Conservation (phyloP, 345 rosid species). For the Gynandropsis gynandra region DNA sequence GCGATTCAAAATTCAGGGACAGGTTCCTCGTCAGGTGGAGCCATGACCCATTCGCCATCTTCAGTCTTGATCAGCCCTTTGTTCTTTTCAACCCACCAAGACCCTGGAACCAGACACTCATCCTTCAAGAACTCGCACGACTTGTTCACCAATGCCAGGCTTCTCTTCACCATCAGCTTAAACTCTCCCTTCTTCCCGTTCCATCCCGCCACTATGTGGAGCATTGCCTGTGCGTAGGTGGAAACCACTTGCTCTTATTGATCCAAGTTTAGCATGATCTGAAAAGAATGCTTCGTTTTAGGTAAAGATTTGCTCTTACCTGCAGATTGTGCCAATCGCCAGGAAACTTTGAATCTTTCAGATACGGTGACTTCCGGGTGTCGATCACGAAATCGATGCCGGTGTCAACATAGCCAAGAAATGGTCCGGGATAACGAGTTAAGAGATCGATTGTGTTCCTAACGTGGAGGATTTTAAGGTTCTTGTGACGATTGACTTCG, state of each 20-base stretch:
- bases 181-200: conserved; percentile 59
- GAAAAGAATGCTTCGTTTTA: background rate
- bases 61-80: conserved; percentile 54
- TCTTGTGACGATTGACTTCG: conserved; percentile 32
- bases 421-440: conserved; percentile 56
- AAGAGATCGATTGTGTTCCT: conserved; percentile 63
- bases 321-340: conserved; percentile 86
- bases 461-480: conserved; percentile 55
- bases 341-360: conserved; percentile 61
- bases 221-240: conserved; percentile 40
- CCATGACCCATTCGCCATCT: conserved; percentile 61
- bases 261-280: background rate
- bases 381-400: conserved; percentile 57
- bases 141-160: conserved; percentile 79
- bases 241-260: background rate
- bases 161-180: conserved; percentile 62
- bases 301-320: background rate
- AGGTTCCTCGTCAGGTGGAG: conserved; percentile 49
- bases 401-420: conserved; percentile 46
- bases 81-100: conserved; percentile 94
- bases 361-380: conserved; percentile 55
- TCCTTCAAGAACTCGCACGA: conserved; percentile 58
- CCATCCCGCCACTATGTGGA: conserved; percentile 83
- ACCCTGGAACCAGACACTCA: conserved; percentile 64
- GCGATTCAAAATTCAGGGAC: conserved; percentile 39